These are phyloP conservation scores for Nigrospora sphaerica DNA, from an alignment of 2,329 filamentous ascomycete species.

Conservation along the genomic window DNA sequence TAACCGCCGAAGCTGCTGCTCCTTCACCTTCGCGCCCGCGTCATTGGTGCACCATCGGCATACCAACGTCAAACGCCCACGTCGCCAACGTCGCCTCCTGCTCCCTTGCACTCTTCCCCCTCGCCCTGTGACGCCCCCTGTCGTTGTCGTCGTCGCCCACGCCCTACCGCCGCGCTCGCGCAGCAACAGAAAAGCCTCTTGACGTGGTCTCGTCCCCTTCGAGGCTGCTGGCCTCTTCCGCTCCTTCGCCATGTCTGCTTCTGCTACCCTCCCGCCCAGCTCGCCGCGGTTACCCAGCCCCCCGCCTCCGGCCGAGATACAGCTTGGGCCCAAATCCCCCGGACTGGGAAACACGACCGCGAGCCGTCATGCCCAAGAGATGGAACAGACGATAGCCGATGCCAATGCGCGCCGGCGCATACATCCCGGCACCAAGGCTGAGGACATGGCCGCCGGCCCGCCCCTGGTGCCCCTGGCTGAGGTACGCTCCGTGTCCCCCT, in stretches of 20 bases:
- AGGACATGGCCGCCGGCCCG: conserved; percentile 87
- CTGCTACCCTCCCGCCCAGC: conserved; percentile 50
- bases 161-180: no score
- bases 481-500: conserved; percentile 39
- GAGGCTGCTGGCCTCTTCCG: conserved; percentile 8
- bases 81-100: no score
- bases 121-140: no score
- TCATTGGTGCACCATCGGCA: no score
- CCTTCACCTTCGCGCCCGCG: no score
- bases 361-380: conserved; percentile 53
- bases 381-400: conserved; percentile 58
- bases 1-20: no score
- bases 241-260: conserved; percentile 35
- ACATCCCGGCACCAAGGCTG: conserved; percentile 84
- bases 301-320: conserved; percentile 89
- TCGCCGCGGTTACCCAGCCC: conserved; percentile 92
- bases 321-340: conserved; percentile 76
- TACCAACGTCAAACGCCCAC: no score
- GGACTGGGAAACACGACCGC: conserved; percentile 25
- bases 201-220: background rate
- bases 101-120: no score
- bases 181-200: no score
- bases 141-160: no score
- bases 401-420: conserved; percentile 76
- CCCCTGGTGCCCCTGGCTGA: conserved; percentile 80